Base-by-base conservation (phyloP, 2,329 filamentous ascomycete species). In the Beauveria australis region DNA sequence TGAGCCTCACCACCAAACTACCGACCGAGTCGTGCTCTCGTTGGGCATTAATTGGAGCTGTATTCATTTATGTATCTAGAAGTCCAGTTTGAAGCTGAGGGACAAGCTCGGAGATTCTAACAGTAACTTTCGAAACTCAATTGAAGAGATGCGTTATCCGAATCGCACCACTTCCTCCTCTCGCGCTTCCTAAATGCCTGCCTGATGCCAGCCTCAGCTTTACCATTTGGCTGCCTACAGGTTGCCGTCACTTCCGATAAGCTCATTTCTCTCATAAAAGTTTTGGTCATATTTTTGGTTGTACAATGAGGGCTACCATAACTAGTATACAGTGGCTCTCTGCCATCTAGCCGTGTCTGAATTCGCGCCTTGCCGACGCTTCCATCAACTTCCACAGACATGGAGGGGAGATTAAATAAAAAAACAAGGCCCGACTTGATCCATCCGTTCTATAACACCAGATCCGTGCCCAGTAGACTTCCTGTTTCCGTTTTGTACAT, bases 311-410 rank as follows among this genome's bases (percentile, higher is more conserved):
- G 65, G 63, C 68, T 70, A 65, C 51, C 58, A 48, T 60, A 54
- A 48, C 66, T 74, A 74, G 61, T 67, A 68, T 74, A 73, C 71
- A 73, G 51, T 56, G 53, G 53, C 59, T 61, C 43, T 54, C 22
- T 56, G 59, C 59, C 59, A 61, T 56, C 44, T 48, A 46, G 37
- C 53, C 22, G 46, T 43, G 57, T 47, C 41, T 18, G 43, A 30
- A 19, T 26, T 53, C 16, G 19, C 58, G 51, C 26, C 49, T 54
- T 53, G 43, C 44, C 51, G 44, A 54, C 58, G 49, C 30, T 49
- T 61, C 43, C 55, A 30, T 49, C 59, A 41, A 43, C 59, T 52
- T 46, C 53, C 57, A 61, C 47, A 40, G 51, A 54, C 55, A 54
- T 59, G 52, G 63, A 58, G 53, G 61, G 48, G 57, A 61, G 59